Evolutionary conservation across 176 grass and related monocot genomes (phyloP).

Genomic region (Triticum timopheevii): DNA sequence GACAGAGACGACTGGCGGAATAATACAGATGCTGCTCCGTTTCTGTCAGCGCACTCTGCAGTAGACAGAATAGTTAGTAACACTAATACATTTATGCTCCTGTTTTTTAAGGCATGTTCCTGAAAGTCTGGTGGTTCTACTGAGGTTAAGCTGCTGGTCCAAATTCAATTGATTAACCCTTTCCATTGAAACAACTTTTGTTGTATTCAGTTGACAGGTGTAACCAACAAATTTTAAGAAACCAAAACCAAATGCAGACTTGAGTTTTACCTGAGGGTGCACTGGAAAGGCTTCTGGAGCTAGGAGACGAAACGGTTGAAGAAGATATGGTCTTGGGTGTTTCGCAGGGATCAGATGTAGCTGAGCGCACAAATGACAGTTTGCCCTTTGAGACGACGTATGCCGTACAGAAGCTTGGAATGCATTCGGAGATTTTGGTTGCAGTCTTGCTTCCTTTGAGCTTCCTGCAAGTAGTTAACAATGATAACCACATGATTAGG

Average conservation of each 20-base stretch:
- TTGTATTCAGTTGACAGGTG: neutral
- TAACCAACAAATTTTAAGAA: slow-evolving; percentile 23
- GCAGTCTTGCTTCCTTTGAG: slow-evolving; percentile 58
- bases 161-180: neutral
- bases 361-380: slow-evolving; percentile 63
- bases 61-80: neutral
- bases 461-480: slow-evolving; percentile 49
- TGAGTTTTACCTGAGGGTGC: slow-evolving; percentile 55
- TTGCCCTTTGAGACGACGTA: slow-evolving; percentile 79
- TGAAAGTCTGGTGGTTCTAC: neutral
- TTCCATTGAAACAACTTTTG: neutral
- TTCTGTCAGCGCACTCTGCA: slow-evolving; percentile 48
- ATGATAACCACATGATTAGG: neutral
- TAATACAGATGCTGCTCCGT: slow-evolving; percentile 28
- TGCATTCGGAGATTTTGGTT: slow-evolving; percentile 68
- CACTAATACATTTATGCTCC: neutral
- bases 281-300: slow-evolving; percentile 45
- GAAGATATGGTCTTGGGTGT: slow-evolving; percentile 27
- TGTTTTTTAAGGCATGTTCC: neutral
- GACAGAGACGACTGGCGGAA: slow-evolving; percentile 42
- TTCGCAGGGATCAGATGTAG: slow-evolving; percentile 38
- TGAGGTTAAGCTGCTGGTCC: neutral
- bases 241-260: neutral
- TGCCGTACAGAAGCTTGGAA: slow-evolving; percentile 78
- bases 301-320: slow-evolving; percentile 60